phyloP scores from a whole-genome alignment of 2,329 filamentous ascomycete genomes.

The Aspergillus sp. region DNA sequence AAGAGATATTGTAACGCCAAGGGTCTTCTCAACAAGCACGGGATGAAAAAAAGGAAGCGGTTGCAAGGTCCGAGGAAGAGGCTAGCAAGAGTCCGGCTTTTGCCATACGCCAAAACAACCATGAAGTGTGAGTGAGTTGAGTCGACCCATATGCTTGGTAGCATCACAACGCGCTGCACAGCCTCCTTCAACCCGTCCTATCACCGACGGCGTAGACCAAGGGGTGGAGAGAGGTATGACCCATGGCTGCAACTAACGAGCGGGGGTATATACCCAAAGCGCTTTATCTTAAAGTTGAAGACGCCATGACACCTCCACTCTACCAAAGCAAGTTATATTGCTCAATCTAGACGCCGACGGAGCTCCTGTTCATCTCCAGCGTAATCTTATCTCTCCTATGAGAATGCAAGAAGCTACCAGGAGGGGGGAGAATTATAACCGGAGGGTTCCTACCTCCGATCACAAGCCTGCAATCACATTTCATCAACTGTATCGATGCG shows the following conservation, averaged over 20 bases:
- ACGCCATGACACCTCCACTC: not conserved
- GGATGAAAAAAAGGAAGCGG: not conserved
- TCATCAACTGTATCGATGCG: not conserved
- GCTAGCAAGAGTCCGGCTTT: not conserved
- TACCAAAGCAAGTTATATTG: not conserved
- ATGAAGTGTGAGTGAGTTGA: not conserved
- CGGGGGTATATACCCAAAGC: not conserved
- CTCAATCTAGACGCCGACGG: not conserved
- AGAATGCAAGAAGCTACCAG: not conserved
- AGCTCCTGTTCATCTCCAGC: not conserved
- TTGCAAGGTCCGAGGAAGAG: not conserved
- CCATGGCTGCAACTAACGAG: not conserved
- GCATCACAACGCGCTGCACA: not conserved
- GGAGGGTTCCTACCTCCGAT: not conserved
- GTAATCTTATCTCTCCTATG: not conserved
- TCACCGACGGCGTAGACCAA: not conserved
- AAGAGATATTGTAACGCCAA: not conserved
- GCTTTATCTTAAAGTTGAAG: not conserved
- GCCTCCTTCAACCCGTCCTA: not conserved
- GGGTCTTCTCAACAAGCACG: not conserved
- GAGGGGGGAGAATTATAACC: not conserved
- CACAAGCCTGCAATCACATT: not conserved
- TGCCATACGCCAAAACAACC: not conserved
- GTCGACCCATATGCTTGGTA: not conserved
- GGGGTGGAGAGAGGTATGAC: not conserved